Evolutionary conservation across 139 green algal genomes (phyloP), one percentile per base, ranked within the genome.

Genomic region (Closterium sp.): DNA sequence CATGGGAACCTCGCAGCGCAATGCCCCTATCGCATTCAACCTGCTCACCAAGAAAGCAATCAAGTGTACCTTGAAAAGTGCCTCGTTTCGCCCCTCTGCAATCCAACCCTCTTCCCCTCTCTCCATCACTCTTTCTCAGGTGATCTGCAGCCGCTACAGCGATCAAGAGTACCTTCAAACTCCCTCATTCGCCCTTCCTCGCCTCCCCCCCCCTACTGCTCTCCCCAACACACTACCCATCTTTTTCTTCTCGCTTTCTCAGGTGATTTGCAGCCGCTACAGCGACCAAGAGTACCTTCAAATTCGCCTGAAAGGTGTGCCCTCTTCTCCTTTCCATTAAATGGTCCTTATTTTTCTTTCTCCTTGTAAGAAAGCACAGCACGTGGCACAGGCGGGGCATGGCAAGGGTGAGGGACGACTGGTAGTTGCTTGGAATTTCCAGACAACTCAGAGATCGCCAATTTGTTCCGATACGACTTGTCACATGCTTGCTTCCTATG

Each of bases 281-380:
- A 97, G 90, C 24, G 97, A 99, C 86, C 95, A 96, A 24, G 95
- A 97, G 29, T 99, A 99, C 96, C 92, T 90, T 1, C 30, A 31
- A 19, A 88, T 38, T 10, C 94, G 97, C 19, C 98, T 97, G 92
- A 86, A 93, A 93, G 91, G 87, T 92, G 32, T 27, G 62, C 62
- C 27, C 62, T 79, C 2, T 0, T 50, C 38, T 50, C 38, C 38
- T 50, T 50, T 7, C 13, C 34, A 42, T 6, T 7, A 0, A 50
- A 50, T 50, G 38, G 13, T 50, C 38, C 38, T 7, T 45, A 4
- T 11, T 45, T 45, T 45, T 45, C 38, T 9, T 7, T 45, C 38
- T 45, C 38, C 38, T 6, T 45, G 38, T 45, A 45, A 45, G 93
- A 1, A n/a, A 88, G 79, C 95, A n/a, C n/a, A n/a, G n/a, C n/a